These are phyloP conservation scores for Trichocomaceae sp. DNA, from an alignment of 2,329 filamentous ascomycete genomes.

Conservation along the genomic window DNA sequence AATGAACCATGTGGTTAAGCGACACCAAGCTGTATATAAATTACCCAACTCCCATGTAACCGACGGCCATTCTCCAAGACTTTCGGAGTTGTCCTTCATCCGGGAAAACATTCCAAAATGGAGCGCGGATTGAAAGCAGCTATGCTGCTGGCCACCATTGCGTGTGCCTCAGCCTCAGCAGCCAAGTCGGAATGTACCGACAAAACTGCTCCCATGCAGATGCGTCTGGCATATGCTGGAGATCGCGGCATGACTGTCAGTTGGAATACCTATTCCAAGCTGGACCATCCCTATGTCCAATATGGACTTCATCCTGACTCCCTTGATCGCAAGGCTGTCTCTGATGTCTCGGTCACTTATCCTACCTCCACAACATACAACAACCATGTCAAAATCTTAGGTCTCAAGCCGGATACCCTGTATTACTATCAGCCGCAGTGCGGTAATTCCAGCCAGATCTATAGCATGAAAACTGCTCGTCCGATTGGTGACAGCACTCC, in stretches of 20 bases:
- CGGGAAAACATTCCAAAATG: background rate
- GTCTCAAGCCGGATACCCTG: conserved; percentile 18
- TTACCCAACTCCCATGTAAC: too few species aligned
- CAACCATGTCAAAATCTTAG: conserved; percentile 21
- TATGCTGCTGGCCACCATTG: background rate
- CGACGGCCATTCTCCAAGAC: too few species aligned
- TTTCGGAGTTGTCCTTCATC: too few species aligned
- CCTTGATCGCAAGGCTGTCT: conserved; percentile 20
- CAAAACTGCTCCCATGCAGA: conserved; percentile 2
- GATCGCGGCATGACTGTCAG: conserved; percentile 21
- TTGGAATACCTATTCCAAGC: conserved; percentile 18
- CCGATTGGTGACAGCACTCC: conserved; percentile 17
- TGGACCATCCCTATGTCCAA: conserved; percentile 15
- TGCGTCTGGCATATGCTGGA: conserved; percentile 20
- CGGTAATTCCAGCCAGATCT: conserved; percentile 13
- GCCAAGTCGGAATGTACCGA: background rate
- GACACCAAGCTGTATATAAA: too few species aligned
- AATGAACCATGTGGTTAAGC: too few species aligned
- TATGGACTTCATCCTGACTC: conserved; percentile 21
- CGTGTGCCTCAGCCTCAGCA: background rate
- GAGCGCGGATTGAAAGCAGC: background rate
- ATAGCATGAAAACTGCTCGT: conserved; percentile 19
- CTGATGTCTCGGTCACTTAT: conserved; percentile 26
- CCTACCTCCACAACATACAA: conserved; percentile 29
- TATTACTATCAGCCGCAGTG: conserved; percentile 21